Conservation (phyloP, 2,329 filamentous ascomycete genomes). For the Lachnellula occidentalis region DNA sequence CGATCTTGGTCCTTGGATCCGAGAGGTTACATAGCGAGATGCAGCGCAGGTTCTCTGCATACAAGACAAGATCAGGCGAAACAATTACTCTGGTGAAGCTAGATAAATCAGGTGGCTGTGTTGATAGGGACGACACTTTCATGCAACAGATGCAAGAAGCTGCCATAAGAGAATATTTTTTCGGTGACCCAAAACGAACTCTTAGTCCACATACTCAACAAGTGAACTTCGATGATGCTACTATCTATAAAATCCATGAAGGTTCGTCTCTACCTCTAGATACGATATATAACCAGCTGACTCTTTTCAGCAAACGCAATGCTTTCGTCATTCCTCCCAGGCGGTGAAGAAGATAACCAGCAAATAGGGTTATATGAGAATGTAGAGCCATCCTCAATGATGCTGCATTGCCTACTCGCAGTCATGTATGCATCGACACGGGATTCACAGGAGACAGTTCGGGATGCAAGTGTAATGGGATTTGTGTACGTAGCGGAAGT, state of each 20-base stretch:
- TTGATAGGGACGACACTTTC: slow-evolving; percentile 67
- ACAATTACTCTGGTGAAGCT: slow-evolving; percentile 70
- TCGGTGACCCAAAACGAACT: slow-evolving; percentile 70
- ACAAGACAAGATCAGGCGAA: slow-evolving; percentile 56
- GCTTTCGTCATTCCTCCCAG: slow-evolving; percentile 31
- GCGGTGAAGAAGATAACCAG: slow-evolving; percentile 25
- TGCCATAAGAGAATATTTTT: slow-evolving; percentile 89
- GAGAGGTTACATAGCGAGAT: slow-evolving; percentile 72
- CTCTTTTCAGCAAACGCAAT: slow-evolving; percentile 20
- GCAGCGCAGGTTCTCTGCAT: slow-evolving; percentile 57
- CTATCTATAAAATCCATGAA: slow-evolving; percentile 65
- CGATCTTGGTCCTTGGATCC: slow-evolving; percentile 77
- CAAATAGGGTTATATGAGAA: slow-evolving; percentile 49
- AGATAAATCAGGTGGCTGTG: slow-evolving; percentile 80
- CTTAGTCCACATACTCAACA: slow-evolving; percentile 85
- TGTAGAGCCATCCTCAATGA: slow-evolving; percentile 56
- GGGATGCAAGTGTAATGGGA: slow-evolving; percentile 80
- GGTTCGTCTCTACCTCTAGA: slow-evolving; percentile 37
- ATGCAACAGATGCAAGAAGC: slow-evolving; percentile 69
- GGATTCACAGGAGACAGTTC: slow-evolving; percentile 66
- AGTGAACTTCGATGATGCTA: slow-evolving; percentile 68
- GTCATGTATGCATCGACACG: slow-evolving; percentile 71
- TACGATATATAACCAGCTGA: slow-evolving; percentile 6
- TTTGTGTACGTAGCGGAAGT: slow-evolving; percentile 92
- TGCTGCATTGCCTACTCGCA: slow-evolving; percentile 79